Conservation (phyloP, 129 eudicot species). For the Sambucus nigra region DNA sequence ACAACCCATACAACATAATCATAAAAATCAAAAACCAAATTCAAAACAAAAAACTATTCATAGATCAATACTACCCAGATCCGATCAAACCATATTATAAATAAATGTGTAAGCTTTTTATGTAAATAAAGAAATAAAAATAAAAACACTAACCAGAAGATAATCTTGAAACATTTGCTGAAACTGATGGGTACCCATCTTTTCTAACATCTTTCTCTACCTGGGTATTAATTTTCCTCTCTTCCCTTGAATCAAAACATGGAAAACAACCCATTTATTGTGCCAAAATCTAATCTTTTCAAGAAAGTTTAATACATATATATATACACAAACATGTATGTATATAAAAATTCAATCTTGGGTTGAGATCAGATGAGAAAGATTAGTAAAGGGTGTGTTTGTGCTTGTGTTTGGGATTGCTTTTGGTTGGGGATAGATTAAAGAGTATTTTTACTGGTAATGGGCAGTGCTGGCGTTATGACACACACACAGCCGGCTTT, state of each 20-base stretch:
- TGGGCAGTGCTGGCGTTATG: too few species aligned
- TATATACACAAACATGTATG: too few species aligned
- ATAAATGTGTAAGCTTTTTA: not conserved
- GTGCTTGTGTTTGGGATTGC: too few species aligned
- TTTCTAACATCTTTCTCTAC: conserved; percentile 39
- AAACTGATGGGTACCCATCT: conserved; percentile 33
- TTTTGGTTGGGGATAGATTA: too few species aligned
- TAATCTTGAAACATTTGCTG: conserved; percentile 72
- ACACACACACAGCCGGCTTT: conserved; percentile 42
- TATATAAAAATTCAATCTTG: too few species aligned
- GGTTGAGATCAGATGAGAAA: too few species aligned
- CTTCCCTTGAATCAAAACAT: conserved; percentile 83
- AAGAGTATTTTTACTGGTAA: too few species aligned
- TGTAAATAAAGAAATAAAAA: not conserved
- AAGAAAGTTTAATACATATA: too few species aligned
- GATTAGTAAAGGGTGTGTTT: too few species aligned
- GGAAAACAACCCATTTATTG: conserved; percentile 84
- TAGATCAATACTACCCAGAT: conserved; percentile 17
- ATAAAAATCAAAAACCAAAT: conserved; percentile 2
- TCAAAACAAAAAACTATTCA: conserved; percentile 1
- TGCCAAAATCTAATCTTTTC: too few species aligned
- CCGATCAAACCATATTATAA: conserved; percentile 34
- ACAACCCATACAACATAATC: too few species aligned
- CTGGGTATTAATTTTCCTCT: conserved; percentile 48
- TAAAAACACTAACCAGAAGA: conserved; percentile 56